Evolutionary conservation across 1,139 yeast genomes (phyloP), one percentile per base, ranked within the genome.

Genomic region (Saccharomyces hybrid): DNA sequence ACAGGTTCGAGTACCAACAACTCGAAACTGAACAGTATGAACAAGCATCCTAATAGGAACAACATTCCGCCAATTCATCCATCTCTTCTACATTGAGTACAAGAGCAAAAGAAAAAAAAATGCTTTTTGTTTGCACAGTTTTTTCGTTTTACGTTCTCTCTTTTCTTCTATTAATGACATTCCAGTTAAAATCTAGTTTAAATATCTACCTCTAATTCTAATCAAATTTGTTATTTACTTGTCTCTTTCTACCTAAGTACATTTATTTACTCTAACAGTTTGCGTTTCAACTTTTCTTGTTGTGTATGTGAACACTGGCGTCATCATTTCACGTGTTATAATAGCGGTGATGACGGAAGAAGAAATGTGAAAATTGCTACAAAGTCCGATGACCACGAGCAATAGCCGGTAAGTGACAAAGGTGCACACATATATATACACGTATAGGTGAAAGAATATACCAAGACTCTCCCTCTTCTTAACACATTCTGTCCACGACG

Each of bases 51-150:
- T 16, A 57, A 52, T 19, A 38, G 25, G 44, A 38, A 38, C 38
- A 58, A 54, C 44, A 54, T 58, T 14, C 60, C 62, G 32, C 59
- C 63, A 14, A 58, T 60, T 26, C 62, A 58, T 51, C 62, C 63
- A n/a, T 58, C 63, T 23, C 51, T 60, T 41, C 52, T 60, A 42
- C 60, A 57, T 28, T 58, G 55, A 47, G 42, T 46, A 42, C 19
- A 29, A 32, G 19, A 32, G 23, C 25, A 38, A 38, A 38, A 38
- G 11, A 38, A 38, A 16, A 38, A 34, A 19, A 19, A 19, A 19
- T 19, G 9, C 7, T 26, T 7, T 38, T 8, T 38, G 23, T 7
- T 19, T 19, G 23, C 23, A 19, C 23, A 19, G 23, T n/a, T 38
- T 8, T 38, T 16, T 38, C 44, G 25, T 38, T 38, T 38, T 11